Evolutionary conservation across 495 filamentous ascomycete genomes (phyloP), one percentile per base, ranked within the genome.

Genomic region (Talaromyces thailandensis): DNA sequence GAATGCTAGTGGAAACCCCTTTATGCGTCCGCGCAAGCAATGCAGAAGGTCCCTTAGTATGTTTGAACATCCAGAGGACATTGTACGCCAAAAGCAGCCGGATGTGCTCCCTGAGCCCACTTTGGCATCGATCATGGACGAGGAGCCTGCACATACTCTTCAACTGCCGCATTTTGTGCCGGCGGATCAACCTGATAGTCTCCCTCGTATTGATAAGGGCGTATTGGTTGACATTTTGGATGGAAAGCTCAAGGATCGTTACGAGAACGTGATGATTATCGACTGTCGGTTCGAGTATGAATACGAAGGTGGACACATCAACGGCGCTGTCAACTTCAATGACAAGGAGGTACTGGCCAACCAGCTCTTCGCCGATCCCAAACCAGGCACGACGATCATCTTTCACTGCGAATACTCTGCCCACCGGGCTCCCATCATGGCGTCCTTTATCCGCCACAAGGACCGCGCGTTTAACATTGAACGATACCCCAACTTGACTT

Each of bases 231-330:
- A 90, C 12, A 82, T 99, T n/a, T 79, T 98, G 55, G 89, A 96
- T 73, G 91, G 91, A 40, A 88, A 90, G 66, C 97, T 86, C 71
- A 83, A 84, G 62, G 79, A 84, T 16, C 67, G 82, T 2, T 98
- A 87, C 68, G 86, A 90, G 58, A 82, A 91, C 63, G 86, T 88
- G 64, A 81, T 94, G 71, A 79, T 99, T 65, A 85, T 99, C 58
- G 95, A 99, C 68, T 99, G 95, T 70, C 89, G 94, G 11, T 99
- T 99, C 71, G 95, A 98, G 74, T 99, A 98, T 72, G 95, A 99
- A 75, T 99, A 93, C 72, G 87, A 96, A 31, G 95, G 95, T 51
- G 95, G 95, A 18, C 95, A 99, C 69, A 96, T 99, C 64, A 82
- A 89, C 56, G 89, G 89, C 0, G 95, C 95, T 32, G 76, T 96